Base-by-base conservation (phyloP, 2,329 filamentous ascomycete species). In the Tolypocladium ophioglossoides region DNA sequence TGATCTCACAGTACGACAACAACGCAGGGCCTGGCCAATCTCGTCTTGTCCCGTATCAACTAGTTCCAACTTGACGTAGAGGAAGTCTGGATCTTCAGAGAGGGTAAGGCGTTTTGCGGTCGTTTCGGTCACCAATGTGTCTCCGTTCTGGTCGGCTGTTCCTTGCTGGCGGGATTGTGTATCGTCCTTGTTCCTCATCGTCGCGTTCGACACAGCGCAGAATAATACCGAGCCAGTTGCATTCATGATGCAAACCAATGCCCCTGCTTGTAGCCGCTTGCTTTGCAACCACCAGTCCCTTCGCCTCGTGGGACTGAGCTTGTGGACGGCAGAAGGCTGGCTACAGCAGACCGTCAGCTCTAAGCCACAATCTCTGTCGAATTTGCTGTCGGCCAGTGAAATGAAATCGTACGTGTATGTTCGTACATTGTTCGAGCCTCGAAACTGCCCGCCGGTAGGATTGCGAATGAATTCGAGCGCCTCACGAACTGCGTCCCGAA, bases 231-330 rank as follows among this genome's bases (percentile, higher is more conserved):
- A 66, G 2, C 68, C 70, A 11, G 62, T 63, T 2, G 67, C 66
- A 20, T 71, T 72, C 1, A 79, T 61, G 4, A 80, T 58, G 54
- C 78, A 82, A 1, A 82, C 69, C 3, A 83, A 67, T 3, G 73
- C 70, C 22, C 78, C 78, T 1, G 69, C 62, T 22, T 74, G 70
- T 4, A 83, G 67, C n/a, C 73, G 69, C 56, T 75, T 78, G 16
- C 70, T 74, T 4, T 70, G 65, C 20, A 65, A 58, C 80, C 79
- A 83, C 77, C 76, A 82, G 0, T 75, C 69, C 49, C 65, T 63
- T 41, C 78, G 70, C 50, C 69, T 52, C 37, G 61, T 58, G 0
- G 49, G 40, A 18, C 53, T 61, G 44, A 63, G 57, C 12, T 61
- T 55, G 37, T 51, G 41, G 2, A 66, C 51, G 24, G 58, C 50